phyloP scores from a whole-genome alignment of 257 asterid species.

The Voacanga thouarsii region DNA sequence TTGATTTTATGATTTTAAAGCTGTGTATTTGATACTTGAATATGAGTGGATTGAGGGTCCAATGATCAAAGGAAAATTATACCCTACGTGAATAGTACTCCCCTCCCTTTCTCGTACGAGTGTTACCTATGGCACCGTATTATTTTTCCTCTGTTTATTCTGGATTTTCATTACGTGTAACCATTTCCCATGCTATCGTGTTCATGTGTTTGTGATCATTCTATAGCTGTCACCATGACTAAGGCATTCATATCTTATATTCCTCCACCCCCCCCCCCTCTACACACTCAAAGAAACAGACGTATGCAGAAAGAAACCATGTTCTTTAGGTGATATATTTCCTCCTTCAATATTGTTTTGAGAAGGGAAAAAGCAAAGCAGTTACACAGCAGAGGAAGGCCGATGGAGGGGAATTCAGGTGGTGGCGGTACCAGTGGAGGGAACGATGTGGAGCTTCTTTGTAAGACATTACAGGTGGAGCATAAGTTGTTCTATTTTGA shows the following conservation, averaged over 20 bases:
- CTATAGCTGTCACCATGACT: neutral
- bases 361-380: neutral
- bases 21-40: neutral
- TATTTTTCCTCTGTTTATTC: no score
- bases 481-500: conserved; percentile 97
- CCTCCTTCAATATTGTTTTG: neutral
- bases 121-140: neutral
- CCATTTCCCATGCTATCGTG: neutral
- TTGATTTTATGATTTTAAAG: neutral
- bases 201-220: neutral
- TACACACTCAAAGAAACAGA: neutral
- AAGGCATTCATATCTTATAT: neutral
- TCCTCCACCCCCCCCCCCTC: no score
- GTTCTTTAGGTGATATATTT: neutral
- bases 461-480: conserved; percentile 93
- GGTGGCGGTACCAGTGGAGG: conserved; percentile 63
- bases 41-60: neutral
- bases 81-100: neutral
- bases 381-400: neutral
- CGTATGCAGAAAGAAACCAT: neutral
- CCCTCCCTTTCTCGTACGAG: neutral
- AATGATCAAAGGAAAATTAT: neutral
- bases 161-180: neutral
- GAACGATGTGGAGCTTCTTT: conserved; percentile 73
- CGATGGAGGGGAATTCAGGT: conserved; percentile 77